phyloP scores from a whole-genome alignment of 345 rosid species.

The Salix purpurea region DNA sequence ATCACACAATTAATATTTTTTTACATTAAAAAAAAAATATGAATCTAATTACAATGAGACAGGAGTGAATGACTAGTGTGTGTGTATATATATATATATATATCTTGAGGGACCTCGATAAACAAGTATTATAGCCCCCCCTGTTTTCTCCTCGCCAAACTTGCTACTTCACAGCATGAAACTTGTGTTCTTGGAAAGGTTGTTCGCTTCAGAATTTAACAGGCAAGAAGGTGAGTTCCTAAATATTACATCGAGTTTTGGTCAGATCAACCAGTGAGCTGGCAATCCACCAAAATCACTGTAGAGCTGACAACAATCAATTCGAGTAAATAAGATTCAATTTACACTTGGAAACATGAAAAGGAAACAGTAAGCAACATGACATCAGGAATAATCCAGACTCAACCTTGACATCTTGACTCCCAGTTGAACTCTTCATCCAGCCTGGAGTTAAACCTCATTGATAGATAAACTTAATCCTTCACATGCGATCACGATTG shows the following conservation, averaged over 20 bases:
- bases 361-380: neutral
- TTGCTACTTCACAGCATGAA: too few relatives aligned
- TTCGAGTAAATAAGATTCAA: neutral
- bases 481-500: constrained; percentile 2
- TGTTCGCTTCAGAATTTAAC: neutral
- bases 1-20: too few relatives aligned
- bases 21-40: too few relatives aligned
- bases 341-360: neutral
- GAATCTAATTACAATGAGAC: too few relatives aligned
- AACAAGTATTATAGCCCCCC: too few relatives aligned
- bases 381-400: constrained; percentile 4
- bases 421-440: constrained; percentile 8
- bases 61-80: too few relatives aligned
- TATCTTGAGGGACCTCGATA: too few relatives aligned
- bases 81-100: too few relatives aligned
- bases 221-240: neutral
- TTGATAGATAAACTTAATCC: constrained; percentile 8
- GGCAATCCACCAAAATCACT: neutral
- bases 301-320: constrained; percentile 8
- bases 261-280: neutral
- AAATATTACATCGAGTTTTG: neutral
- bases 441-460: constrained; percentile 17
- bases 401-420: constrained; percentile 6
- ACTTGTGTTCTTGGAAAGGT: too few relatives aligned
- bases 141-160: too few relatives aligned